phyloP scores from a whole-genome alignment of 2,329 filamentous ascomycete species.

The Fusarium palustre region DNA sequence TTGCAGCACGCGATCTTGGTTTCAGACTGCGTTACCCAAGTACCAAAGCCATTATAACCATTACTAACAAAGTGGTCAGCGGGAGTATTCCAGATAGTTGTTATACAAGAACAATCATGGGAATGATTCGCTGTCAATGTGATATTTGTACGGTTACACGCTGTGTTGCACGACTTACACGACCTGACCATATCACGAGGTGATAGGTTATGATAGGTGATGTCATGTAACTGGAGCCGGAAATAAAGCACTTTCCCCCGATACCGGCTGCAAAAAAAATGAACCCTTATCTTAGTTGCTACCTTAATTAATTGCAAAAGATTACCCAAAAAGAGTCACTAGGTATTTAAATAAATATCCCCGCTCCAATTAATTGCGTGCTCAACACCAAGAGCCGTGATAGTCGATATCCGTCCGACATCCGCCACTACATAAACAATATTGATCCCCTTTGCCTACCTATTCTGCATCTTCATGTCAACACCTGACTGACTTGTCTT shows the following conservation, averaged over 20 bases:
- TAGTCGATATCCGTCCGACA: slow-evolving; percentile 15
- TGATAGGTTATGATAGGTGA: background rate
- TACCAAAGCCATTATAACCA: background rate
- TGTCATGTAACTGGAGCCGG: slow-evolving; percentile 3
- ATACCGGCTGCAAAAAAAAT: slow-evolving; percentile 20
- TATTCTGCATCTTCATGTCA: background rate
- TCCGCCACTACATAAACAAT: slow-evolving; percentile 4
- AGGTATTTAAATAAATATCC: slow-evolving; percentile 10
- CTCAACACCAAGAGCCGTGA: slow-evolving; percentile 19
- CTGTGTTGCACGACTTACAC: slow-evolving; percentile 1
- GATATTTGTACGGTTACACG: background rate
- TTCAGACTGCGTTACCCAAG: background rate
- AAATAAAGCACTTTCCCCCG: slow-evolving; percentile 18
- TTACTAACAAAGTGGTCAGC: background rate
- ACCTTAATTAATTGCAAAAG: slow-evolving; percentile 22
- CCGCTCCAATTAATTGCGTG: slow-evolving; percentile 41
- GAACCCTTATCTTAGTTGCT: slow-evolving; percentile 27
- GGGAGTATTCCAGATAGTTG: background rate
- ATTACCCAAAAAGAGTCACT: slow-evolving; percentile 28
- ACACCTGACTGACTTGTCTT: background rate
- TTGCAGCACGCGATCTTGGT: background rate
- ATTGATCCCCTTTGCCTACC: background rate
- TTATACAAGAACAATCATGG: background rate
- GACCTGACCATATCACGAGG: slow-evolving; percentile 8
- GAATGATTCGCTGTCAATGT: slow-evolving; percentile 1